Conservation (phyloP, 495 filamentous ascomycete genomes). For the Talaromyces thailandensis region DNA sequence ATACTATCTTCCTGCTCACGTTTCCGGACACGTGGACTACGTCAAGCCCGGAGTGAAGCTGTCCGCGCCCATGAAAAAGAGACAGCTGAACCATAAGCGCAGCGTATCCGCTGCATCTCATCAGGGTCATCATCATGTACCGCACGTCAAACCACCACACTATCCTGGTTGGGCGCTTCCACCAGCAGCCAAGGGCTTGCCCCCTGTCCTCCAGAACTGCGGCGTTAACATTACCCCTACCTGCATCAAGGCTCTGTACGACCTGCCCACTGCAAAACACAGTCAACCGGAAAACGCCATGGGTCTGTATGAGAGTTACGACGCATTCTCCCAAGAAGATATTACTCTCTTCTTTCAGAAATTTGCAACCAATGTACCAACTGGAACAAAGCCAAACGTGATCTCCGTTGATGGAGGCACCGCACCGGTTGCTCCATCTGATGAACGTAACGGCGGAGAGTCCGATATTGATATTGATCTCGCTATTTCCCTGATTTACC, state of each 20-base stretch:
- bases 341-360: conserved; percentile 48
- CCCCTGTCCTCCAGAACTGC: conserved; percentile 24
- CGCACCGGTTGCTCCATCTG: conserved; percentile 19
- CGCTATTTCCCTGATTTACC: conserved; percentile 33
- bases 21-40: conserved; percentile 48
- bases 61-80: conserved; percentile 15
- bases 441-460: conserved; percentile 23
- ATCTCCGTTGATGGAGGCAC: conserved; percentile 35
- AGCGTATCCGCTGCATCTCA: background rate
- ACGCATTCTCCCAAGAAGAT: conserved; percentile 44
- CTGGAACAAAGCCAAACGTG: conserved; percentile 32
- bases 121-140: conserved; percentile 11
- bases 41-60: conserved; percentile 49
- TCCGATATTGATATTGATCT: conserved; percentile 35
- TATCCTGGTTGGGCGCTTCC: conserved; percentile 29
- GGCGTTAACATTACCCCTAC: conserved; percentile 39
- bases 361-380: conserved; percentile 29
- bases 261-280: conserved; percentile 29
- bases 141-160: background rate
- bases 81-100: background rate
- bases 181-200: conserved; percentile 8
- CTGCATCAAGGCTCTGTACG: conserved; percentile 45
- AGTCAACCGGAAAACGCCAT: conserved; percentile 31
- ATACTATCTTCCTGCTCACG: conserved; percentile 43
- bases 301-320: conserved; percentile 42